A percentile compares a stretch with the other conserved stretches of the same genome.
Evolutionary conservation across 306 rosid species (phyloP).

Genomic region (Chamaecrista fasciculata): DNA sequence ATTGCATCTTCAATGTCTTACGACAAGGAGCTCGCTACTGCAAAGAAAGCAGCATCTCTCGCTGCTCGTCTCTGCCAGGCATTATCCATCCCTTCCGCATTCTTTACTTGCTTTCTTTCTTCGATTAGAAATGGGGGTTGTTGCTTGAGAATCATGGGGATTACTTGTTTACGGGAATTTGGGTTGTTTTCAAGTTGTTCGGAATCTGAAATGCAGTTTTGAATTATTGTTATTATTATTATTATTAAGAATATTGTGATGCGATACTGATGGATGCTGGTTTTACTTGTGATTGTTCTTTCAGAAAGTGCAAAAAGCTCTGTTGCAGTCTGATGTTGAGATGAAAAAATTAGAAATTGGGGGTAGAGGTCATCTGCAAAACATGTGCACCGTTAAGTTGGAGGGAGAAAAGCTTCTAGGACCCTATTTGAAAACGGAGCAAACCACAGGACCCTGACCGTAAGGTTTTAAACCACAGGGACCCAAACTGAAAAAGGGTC

Average conservation of each 20-base stretch:
- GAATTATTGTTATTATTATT: no score
- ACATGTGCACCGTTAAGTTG: no score
- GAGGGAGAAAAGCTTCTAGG: no score
- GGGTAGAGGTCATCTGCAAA: no score
- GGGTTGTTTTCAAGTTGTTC: background rate
- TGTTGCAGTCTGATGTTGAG: constrained; percentile 84
- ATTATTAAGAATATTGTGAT: background rate
- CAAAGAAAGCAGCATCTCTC: constrained; percentile 81
- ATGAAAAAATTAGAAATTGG: no score
- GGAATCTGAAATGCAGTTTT: no score
- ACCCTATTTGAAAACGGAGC: no score
- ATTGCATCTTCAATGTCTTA: constrained; percentile 65
- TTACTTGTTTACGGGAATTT: background rate
- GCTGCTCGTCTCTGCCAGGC: constrained; percentile 94
- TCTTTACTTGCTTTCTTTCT: background rate
- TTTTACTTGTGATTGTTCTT: constrained; percentile 24
- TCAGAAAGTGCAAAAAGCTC: constrained; percentile 87
- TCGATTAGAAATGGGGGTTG: background rate
- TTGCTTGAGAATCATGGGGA: background rate
- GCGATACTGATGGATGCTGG: background rate
- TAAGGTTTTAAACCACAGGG: no score
- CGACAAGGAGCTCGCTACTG: constrained; percentile 87
- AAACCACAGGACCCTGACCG: no score
- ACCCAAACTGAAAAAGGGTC: no score
- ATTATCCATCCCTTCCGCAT: constrained; percentile 2